These are phyloP conservation scores for Pyrenophora seminiperda DNA, from an alignment of 2,329 filamentous ascomycete genomes.

Conservation along the genomic window DNA sequence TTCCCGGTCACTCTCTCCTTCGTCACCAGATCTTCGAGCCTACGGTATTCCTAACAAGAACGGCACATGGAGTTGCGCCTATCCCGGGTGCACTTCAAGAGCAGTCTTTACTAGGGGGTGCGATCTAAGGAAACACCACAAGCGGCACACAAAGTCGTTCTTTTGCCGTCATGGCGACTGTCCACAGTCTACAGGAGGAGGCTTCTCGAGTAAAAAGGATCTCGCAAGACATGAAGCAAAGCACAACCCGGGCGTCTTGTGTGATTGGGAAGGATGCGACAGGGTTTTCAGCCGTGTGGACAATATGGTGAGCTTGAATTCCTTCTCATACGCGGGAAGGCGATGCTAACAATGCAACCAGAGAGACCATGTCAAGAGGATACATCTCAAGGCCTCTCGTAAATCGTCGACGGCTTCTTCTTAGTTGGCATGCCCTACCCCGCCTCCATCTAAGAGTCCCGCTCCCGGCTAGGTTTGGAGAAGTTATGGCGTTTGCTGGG, in stretches of 20 bases:
- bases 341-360: conserved; percentile 29
- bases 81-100: conserved; percentile 64
- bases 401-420: conserved; percentile 30
- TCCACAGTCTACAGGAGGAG: conserved; percentile 60
- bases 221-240: conserved; percentile 66
- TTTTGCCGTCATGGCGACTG: conserved; percentile 65
- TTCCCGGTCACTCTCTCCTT: conserved; percentile 48
- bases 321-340: neutral
- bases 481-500: neutral
- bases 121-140: conserved; percentile 67
- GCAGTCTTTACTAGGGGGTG: conserved; percentile 64
- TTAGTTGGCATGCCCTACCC: neutral
- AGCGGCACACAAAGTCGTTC: conserved; percentile 65
- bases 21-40: conserved; percentile 47
- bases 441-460: neutral
- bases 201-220: conserved; percentile 68
- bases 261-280: conserved; percentile 63
- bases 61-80: conserved; percentile 63
- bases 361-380: conserved; percentile 50
- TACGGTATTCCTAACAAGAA: conserved; percentile 54
- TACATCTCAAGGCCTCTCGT: conserved; percentile 46
- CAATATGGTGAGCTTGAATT: conserved; percentile 59
- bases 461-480: neutral
- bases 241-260: conserved; percentile 65
- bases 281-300: conserved; percentile 65